Evolutionary conservation across 495 filamentous ascomycete species (phyloP).

Genomic region (Daldinia childiae): DNA sequence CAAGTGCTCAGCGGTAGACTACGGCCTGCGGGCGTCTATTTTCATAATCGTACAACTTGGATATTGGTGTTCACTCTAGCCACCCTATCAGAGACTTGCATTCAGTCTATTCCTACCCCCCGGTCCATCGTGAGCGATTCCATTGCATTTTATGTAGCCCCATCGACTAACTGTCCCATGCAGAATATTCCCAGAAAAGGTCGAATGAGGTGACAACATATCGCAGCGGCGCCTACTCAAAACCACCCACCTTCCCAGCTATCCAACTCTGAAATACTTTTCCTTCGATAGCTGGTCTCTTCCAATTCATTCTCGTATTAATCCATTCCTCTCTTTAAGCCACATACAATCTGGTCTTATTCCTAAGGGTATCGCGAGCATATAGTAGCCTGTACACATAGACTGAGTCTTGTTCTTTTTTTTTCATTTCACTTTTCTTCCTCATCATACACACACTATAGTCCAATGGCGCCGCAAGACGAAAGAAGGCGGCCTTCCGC

Average conservation of each 20-base stretch:
- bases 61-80: conserved; percentile 43
- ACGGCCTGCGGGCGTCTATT: conserved; percentile 47
- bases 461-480: conserved; percentile 46
- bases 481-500: conserved; percentile 63
- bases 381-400: conserved; percentile 40
- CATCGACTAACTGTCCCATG: conserved; percentile 50
- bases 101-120: conserved; percentile 37
- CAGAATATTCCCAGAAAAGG: conserved; percentile 49
- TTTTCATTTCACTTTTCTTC: conserved; percentile 41
- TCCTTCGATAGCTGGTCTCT: conserved; percentile 66
- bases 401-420: conserved; percentile 49
- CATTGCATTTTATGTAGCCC: conserved; percentile 47
- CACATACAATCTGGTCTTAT: conserved; percentile 33
- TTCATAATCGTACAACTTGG: conserved; percentile 42
- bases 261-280: conserved; percentile 45
- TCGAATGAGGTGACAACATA: conserved; percentile 47
- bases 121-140: conserved; percentile 45
- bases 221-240: conserved; percentile 62
- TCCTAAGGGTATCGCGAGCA: conserved; percentile 32
- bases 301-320: conserved; percentile 50
- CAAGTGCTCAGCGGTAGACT: conserved; percentile 37
- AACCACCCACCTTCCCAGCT: conserved; percentile 57
- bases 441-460: conserved; percentile 28
- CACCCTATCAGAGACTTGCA: conserved; percentile 44
- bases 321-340: conserved; percentile 45